A percentile compares a stretch with the other conserved stretches of the same genome.
Conservation (phyloP, 225 moss, liverwort and hornwort species). For the Neckera pumila region DNA sequence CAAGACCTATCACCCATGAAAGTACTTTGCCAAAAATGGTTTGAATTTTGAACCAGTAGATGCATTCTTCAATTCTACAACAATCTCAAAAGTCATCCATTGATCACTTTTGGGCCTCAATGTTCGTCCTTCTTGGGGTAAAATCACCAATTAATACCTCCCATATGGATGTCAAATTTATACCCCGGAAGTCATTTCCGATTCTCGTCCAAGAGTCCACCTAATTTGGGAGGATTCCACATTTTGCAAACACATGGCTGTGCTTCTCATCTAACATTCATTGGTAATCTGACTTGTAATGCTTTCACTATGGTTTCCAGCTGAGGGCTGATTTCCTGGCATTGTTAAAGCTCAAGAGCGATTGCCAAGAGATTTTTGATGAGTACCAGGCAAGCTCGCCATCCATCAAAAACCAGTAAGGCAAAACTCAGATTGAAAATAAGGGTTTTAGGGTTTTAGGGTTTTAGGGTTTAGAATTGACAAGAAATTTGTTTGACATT, state of each 20-base stretch:
- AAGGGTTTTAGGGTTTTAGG: not conserved
- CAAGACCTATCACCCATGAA: fast-evolving
- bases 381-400: slow-evolving; percentile 44
- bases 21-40: not conserved
- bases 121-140: fast-evolving
- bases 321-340: slow-evolving; percentile 22
- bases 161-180: not conserved
- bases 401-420: not conserved
- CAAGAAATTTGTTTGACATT: not conserved
- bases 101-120: fast-evolving
- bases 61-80: not conserved
- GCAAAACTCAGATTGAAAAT: not conserved
- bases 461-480: too few relatives aligned
- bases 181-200: fast-evolving
- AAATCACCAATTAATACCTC: not conserved
- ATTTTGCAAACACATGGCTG: fast-evolving
- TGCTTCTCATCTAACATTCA: not conserved
- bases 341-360: slow-evolving; percentile 30
- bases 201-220: fast-evolving
- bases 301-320: slow-evolving; percentile 1
- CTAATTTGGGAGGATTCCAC: too few relatives aligned
- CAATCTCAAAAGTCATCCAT: not conserved
- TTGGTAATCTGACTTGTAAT: not conserved
- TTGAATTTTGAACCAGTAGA: not conserved
- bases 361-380: slow-evolving; percentile 63